Conservation (phyloP, 352 stramenopile species). For the Detonula confervacea region DNA sequence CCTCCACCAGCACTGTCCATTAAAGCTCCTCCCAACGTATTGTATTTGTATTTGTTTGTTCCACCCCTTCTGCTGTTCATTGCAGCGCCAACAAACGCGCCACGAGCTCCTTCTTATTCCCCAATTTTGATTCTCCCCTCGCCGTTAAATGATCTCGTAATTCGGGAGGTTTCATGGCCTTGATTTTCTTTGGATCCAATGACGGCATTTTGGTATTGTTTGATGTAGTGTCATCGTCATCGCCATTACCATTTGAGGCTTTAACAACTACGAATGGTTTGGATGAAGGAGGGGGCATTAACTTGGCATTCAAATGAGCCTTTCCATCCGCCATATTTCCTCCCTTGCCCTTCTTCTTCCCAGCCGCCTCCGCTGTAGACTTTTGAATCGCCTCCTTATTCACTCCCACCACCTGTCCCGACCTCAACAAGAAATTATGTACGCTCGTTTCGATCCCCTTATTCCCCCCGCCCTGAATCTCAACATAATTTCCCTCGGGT, state of each 20-base stretch:
- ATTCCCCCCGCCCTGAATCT: neutral
- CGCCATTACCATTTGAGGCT: no score
- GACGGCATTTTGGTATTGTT: neutral
- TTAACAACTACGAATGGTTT: neutral
- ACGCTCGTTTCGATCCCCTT: neutral
- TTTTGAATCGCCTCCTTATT: neutral
- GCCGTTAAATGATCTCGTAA: neutral
- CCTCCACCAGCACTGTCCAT: no score
- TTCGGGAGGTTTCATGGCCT: neutral
- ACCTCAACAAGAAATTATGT: neutral
- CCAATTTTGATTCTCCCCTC: neutral
- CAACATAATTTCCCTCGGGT: neutral
- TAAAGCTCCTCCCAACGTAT: no score
- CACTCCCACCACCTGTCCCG: neutral
- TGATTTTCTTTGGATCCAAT: neutral
- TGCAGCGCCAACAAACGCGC: neutral
- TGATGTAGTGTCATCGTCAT: no score
- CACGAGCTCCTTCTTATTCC: conserved; percentile 2
- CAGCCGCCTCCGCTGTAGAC: neutral
- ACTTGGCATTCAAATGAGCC: neutral
- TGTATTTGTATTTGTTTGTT: neutral
- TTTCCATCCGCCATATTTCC: neutral
- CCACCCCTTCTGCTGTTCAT: neutral
- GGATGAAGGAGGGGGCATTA: neutral
- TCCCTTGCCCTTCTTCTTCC: neutral